A percentile compares a stretch with the other conserved stretches of the same genome.
These are phyloP conservation scores for Zymoseptoria brevis DNA, from an alignment of 2,329 filamentous ascomycete genomes.

Conservation along the genomic window DNA sequence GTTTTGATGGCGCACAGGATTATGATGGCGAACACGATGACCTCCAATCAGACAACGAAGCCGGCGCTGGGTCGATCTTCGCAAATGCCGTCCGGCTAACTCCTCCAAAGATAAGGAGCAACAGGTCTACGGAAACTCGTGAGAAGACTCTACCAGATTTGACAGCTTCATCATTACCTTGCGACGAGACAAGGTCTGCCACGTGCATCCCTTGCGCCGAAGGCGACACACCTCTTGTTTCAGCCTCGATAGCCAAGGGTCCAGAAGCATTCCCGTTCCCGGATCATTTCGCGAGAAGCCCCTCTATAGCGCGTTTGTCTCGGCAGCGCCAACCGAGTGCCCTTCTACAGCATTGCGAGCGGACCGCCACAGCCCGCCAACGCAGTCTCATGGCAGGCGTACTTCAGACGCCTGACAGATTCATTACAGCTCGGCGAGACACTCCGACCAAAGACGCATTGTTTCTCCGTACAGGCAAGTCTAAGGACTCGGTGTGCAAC, in stretches of 20 bases:
- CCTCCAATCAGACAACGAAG: not conserved
- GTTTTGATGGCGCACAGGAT: conserved; percentile 2
- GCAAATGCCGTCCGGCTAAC: not conserved
- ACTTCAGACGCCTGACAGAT: conserved; percentile 47
- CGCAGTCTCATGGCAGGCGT: conserved; percentile 13
- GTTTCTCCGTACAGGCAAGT: conserved; percentile 3
- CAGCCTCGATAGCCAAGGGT: conserved; percentile 1
- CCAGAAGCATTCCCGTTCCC: not conserved
- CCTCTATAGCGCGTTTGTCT: not conserved
- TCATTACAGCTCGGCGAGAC: conserved; percentile 39
- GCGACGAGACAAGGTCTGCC: not conserved
- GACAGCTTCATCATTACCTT: not conserved
- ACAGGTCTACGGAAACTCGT: not conserved
- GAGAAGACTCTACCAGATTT: not conserved
- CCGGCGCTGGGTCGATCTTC: not conserved
- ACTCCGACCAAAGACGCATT: conserved; percentile 24
- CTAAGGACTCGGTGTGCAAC: not conserved
- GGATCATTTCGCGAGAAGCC: not conserved
- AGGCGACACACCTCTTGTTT: not conserved
- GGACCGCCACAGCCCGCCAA: conserved; percentile 15
- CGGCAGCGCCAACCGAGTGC: conserved; percentile 16
- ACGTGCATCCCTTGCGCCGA: not conserved
- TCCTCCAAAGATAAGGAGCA: not conserved
- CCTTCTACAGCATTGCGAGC: conserved; percentile 15
- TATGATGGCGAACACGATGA: not conserved